Conservation (phyloP, 176 grass and related monocot genomes). For the Secale cereale region DNA sequence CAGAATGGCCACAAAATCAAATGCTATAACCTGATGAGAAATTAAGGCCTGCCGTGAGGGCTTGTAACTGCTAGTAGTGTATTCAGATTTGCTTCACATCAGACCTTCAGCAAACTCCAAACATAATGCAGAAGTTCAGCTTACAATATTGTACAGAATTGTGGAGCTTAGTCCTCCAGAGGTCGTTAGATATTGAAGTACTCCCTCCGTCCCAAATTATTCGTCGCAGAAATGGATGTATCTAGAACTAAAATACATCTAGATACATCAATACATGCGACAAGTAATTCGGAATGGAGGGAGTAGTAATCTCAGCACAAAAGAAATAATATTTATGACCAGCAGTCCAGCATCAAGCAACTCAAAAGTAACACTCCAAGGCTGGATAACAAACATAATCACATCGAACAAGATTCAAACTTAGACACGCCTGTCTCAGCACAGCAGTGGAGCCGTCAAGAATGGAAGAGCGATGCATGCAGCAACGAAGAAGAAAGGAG, state of each 20-base stretch:
- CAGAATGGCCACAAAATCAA: neutral
- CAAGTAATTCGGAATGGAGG: too few species aligned
- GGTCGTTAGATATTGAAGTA: neutral
- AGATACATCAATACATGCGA: too few species aligned
- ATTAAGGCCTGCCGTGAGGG: neutral
- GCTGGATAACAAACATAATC: neutral
- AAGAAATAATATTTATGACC: neutral
- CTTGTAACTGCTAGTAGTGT: neutral
- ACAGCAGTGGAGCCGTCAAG: neutral
- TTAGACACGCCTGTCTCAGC: neutral
- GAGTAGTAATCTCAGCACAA: neutral
- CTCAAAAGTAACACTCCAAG: neutral
- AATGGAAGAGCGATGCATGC: rapidly evolving
- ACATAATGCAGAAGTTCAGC: neutral
- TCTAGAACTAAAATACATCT: too few species aligned
- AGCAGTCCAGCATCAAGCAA: neutral
- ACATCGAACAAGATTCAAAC: neutral
- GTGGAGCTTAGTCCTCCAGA: neutral
- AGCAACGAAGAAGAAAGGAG: neutral
- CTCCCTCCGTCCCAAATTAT: too few species aligned
- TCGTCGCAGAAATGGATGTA: too few species aligned
- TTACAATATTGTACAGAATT: neutral
- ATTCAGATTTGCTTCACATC: neutral
- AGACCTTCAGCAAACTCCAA: neutral
- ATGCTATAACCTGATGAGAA: neutral